Evolutionary conservation across 1,284 basidiomycete genomes (phyloP).

Genomic region (Irpex sp.): DNA sequence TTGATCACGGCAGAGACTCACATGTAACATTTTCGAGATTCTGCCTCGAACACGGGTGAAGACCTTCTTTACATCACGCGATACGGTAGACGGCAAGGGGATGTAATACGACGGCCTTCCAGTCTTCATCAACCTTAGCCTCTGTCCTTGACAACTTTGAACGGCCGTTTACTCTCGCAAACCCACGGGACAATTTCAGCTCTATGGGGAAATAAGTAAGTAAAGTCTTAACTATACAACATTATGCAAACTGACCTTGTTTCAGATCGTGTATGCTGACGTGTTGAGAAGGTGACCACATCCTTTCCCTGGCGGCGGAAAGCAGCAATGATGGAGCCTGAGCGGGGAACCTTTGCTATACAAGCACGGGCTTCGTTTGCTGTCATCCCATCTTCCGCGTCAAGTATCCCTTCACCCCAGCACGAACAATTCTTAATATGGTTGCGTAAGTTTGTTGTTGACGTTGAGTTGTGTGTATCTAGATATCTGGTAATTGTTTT

Average conservation of each 20-base stretch:
- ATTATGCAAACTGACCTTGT: slow-evolving; percentile 15
- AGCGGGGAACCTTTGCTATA: slow-evolving; percentile 13
- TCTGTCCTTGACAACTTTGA: slow-evolving; percentile 21
- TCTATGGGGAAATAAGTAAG: slow-evolving; percentile 3
- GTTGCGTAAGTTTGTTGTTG: slow-evolving; percentile 40
- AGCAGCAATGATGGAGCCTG: slow-evolving; percentile 30
- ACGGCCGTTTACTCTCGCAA: slow-evolving; percentile 20
- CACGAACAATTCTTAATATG: slow-evolving; percentile 38
- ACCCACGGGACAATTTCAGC: slow-evolving; percentile 22
- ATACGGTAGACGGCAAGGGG: slow-evolving; percentile 21
- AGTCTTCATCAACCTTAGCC: slow-evolving; percentile 23
- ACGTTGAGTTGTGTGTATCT: slow-evolving; percentile 34
- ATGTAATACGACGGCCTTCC: slow-evolving; percentile 21
- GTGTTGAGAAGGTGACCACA: slow-evolving; percentile 5
- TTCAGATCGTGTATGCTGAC: slow-evolving; percentile 12
- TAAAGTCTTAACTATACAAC: too few relatives aligned
- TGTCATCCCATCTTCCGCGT: slow-evolving; percentile 26
- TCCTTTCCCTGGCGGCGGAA: slow-evolving; percentile 24
- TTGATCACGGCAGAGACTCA: too few relatives aligned
- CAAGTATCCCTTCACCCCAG: slow-evolving; percentile 41
- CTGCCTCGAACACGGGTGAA: slow-evolving; percentile 10
- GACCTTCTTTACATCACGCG: slow-evolving; percentile 22
- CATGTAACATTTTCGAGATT: too few relatives aligned
- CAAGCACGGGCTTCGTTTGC: slow-evolving; percentile 21
- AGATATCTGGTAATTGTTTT: slow-evolving; percentile 33